phyloP scores from a whole-genome alignment of 2,329 filamentous ascomycete species.

The Ceratocystis cacaofunesta region DNA sequence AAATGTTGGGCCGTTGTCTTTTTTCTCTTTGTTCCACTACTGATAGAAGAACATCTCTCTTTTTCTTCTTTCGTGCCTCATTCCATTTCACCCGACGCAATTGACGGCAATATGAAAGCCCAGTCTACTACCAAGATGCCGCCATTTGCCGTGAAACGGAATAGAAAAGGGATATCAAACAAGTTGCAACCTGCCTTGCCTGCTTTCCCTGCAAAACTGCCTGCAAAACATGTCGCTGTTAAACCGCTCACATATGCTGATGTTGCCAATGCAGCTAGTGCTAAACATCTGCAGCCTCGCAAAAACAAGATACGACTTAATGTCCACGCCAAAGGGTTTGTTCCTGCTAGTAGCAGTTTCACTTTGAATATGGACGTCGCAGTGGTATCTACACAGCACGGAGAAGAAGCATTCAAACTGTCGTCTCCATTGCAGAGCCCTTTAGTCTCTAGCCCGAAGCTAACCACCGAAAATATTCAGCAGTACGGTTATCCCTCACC shows the following conservation, averaged over 20 bases:
- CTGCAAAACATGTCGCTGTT: background rate
- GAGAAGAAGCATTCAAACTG: background rate
- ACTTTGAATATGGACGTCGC: background rate
- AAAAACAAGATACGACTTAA: constrained; percentile 20
- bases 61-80: background rate
- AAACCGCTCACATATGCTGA: background rate
- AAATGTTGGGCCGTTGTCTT: background rate
- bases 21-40: background rate
- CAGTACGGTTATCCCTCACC: constrained; percentile 10
- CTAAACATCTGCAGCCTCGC: background rate
- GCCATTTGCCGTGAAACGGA: background rate
- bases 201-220: background rate
- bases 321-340: constrained; percentile 9
- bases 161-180: background rate
- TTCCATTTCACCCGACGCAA: background rate
- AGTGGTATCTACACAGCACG: background rate
- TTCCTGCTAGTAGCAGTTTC: constrained; percentile 5
- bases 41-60: too few species aligned
- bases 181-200: background rate
- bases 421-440: background rate
- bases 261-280: background rate
- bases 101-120: background rate
- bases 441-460: background rate
- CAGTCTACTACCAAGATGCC: background rate
- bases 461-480: background rate